Base-by-base conservation (phyloP, 2,329 filamentous ascomycete genomes). In the Corinectria fuckeliana region DNA sequence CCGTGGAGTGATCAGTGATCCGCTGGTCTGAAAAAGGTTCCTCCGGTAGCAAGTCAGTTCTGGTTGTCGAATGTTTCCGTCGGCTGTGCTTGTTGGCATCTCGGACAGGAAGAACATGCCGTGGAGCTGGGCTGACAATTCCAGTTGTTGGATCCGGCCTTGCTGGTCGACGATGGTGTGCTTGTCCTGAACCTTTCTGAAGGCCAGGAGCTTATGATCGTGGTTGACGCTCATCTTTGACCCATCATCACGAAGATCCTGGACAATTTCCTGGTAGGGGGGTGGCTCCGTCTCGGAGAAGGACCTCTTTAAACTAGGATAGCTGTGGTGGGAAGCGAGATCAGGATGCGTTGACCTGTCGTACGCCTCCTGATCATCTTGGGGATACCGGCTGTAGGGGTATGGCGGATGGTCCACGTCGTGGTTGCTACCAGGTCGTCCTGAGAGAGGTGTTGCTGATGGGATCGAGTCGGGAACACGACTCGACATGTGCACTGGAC, bases 21-120 rank as follows among this genome's bases (percentile, higher is more conserved):
- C 94, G 61, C 93, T 96, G 71, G 97, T 96, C 76, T 97, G 94
- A 77, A 98, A 98, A 48, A 98, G 82, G 73, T 98, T 98, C 47
- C 94, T 88, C 65, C 94, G 90, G 77, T 98, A 98, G 82, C 94
- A 98, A 3, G 94, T 98, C 74, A 98, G 78, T 77, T 98, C 94
- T 51, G 87, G 92, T 72, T 91, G 89, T 49, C 88, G 79, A 45
- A 83, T 74, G 44, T 76, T 80, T 59, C 84, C 85, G 65, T 89
- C 86, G 65, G 75, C 81, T 54, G 81, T 78, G 61, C 82, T 87
- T 70, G 89, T 84, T 1, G 90, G 88, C 79, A 91, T 90, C 73
- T 94, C 91, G 26, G 91, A 92, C 28, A 94, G 81, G 74, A 94
- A 94, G 80, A 94, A 94, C 91, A 94, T 93, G 79, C 91, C 91